These are phyloP conservation scores for Gnaphalium uliginosum DNA, from an alignment of 129 eudicot genomes.

Conservation along the genomic window DNA sequence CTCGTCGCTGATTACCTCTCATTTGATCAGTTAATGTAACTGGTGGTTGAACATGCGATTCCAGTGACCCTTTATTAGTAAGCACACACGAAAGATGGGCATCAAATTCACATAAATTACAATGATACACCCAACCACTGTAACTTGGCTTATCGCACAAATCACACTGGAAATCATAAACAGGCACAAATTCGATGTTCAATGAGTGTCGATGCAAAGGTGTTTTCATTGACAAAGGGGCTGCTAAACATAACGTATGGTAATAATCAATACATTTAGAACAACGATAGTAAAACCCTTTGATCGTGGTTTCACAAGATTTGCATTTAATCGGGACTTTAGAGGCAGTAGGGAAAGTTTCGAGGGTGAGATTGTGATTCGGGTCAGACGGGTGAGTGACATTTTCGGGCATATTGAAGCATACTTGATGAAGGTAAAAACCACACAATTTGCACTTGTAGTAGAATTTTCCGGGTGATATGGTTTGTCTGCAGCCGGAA, in stretches of 20 bases:
- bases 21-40: neutral
- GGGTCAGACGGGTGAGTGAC: slow-evolving; percentile 57
- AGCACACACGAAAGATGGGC: slow-evolving; percentile 61
- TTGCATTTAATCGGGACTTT: slow-evolving; percentile 36
- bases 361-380: slow-evolving; percentile 46
- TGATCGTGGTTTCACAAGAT: slow-evolving; percentile 39
- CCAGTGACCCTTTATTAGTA: slow-evolving; percentile 30
- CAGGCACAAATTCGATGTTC: slow-evolving; percentile 43
- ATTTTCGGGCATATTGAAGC: slow-evolving; percentile 57
- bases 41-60: neutral
- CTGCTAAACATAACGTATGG: slow-evolving; percentile 53
- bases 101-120: slow-evolving; percentile 58
- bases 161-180: slow-evolving; percentile 65
- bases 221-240: slow-evolving; percentile 54
- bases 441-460: slow-evolving; percentile 54
- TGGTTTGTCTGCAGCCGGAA: slow-evolving; percentile 43
- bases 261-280: slow-evolving; percentile 41
- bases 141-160: slow-evolving; percentile 49
- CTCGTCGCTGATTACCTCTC: slow-evolving; percentile 24
- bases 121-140: slow-evolving; percentile 63
- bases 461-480: slow-evolving; percentile 40
- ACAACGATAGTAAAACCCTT: slow-evolving; percentile 53
- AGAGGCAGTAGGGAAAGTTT: slow-evolving; percentile 36
- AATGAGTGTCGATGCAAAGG: slow-evolving; percentile 54
- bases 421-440: slow-evolving; percentile 59